phyloP scores from a whole-genome alignment of 2,329 filamentous ascomycete genomes.

The Diaporthe citriasiana region DNA sequence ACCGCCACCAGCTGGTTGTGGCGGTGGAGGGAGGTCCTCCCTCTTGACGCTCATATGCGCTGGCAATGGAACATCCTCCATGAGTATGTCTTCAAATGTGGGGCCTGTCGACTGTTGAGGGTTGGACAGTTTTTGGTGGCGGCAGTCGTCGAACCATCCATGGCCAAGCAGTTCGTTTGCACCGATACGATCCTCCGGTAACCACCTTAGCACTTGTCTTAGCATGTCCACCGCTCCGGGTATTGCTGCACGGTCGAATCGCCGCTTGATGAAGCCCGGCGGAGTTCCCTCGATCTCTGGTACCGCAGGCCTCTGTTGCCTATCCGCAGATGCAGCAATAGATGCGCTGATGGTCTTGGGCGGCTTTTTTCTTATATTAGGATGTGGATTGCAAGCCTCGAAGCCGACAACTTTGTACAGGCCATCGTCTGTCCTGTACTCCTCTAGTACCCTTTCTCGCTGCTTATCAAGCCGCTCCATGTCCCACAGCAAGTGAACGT shows the following conservation, averaged over 20 bases:
- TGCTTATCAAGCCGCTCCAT: background rate
- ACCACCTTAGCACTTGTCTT: conserved; percentile 3
- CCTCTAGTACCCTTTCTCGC: too few species aligned
- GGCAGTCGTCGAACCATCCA: background rate
- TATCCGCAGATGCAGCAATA: background rate
- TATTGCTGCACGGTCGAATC: background rate
- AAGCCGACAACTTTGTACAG: background rate
- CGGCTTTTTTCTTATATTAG: background rate
- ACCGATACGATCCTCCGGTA: background rate
- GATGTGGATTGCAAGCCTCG: background rate
- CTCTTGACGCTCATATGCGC: background rate
- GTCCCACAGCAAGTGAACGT: background rate
- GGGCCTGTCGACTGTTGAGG: background rate
- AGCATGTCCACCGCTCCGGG: conserved; percentile 2
- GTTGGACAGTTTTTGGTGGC: fast-evolving
- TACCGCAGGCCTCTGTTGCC: too few species aligned
- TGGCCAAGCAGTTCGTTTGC: background rate
- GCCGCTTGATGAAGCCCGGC: background rate
- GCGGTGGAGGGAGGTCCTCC: background rate
- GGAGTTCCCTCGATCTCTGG: background rate
- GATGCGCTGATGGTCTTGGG: background rate
- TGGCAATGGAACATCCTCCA: background rate
- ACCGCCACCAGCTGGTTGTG: too few species aligned
- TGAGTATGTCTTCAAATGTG: background rate
- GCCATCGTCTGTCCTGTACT: background rate